These are phyloP conservation scores for Neonectria hederae DNA, from an alignment of 2,329 filamentous ascomycete genomes.

Conservation along the genomic window DNA sequence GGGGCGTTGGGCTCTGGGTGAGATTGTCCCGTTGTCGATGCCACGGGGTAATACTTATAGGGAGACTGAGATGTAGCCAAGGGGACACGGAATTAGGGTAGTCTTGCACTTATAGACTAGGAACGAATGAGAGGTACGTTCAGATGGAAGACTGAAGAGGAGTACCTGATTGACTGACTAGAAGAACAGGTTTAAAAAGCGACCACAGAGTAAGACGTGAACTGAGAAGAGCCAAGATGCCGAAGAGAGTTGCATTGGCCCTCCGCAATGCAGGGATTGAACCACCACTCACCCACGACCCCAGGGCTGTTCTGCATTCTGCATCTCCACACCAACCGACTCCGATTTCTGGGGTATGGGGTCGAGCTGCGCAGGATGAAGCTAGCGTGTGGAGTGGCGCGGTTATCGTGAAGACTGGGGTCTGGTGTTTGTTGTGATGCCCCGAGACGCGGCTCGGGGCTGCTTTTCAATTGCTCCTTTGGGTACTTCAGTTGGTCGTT, in stretches of 20 bases:
- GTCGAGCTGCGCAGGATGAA: too few species aligned
- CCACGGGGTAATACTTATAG: neutral
- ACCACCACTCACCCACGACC: neutral
- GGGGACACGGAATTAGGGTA: neutral
- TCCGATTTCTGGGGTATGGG: slow-evolving; percentile 19
- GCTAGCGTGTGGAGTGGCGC: too few species aligned
- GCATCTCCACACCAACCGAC: slow-evolving; percentile 14
- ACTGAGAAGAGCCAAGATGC: neutral
- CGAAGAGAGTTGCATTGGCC: neutral
- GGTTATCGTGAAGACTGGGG: too few species aligned
- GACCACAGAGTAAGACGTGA: too few species aligned
- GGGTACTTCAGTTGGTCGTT: neutral
- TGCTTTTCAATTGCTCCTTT: neutral
- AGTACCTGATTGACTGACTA: neutral
- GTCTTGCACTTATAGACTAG: neutral
- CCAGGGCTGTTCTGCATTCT: neutral
- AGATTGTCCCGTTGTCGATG: neutral
- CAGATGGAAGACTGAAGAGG: neutral
- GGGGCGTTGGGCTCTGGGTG: neutral
- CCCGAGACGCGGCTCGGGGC: too few species aligned
- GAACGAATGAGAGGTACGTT: neutral
- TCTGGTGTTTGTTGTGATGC: too few species aligned
- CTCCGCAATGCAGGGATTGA: neutral
- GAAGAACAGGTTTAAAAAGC: too few species aligned
- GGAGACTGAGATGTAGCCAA: neutral